Percentiles rank a stretch among this genome's conserved stretches.
phyloP scores from a whole-genome alignment of 2,329 filamentous ascomycete genomes.

The Ceratocystiopsis sp. region DNA sequence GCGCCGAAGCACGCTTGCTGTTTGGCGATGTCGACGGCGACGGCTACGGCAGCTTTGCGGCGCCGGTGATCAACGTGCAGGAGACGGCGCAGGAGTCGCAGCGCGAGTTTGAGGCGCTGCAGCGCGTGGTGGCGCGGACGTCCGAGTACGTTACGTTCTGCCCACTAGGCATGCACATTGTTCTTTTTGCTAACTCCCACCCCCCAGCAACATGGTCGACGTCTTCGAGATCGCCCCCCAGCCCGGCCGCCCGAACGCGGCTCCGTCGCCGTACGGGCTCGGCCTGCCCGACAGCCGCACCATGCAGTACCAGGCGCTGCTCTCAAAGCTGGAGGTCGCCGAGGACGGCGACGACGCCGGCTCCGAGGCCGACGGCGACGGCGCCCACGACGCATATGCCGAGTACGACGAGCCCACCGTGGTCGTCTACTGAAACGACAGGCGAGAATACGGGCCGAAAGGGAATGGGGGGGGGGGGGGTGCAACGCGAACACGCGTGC shows the following conservation, averaged over 20 bases:
- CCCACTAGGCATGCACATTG: too few species aligned
- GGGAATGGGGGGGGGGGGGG: too few species aligned
- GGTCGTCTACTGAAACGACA: too few species aligned
- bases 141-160: slow-evolving; percentile 41
- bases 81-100: slow-evolving; percentile 45
- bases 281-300: slow-evolving; percentile 38
- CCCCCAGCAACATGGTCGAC: slow-evolving; percentile 45
- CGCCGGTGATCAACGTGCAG: slow-evolving; percentile 34
- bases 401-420: too few species aligned
- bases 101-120: slow-evolving; percentile 46
- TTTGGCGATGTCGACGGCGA: slow-evolving; percentile 42
- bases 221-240: slow-evolving; percentile 48
- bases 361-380: too few species aligned
- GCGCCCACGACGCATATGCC: too few species aligned
- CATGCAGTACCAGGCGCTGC: slow-evolving; percentile 42
- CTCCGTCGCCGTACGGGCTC: slow-evolving; percentile 25
- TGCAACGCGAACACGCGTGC: too few species aligned
- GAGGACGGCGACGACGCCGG: slow-evolving; percentile 17
- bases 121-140: slow-evolving; percentile 45
- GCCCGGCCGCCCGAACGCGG: slow-evolving; percentile 21
- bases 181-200: not conserved
- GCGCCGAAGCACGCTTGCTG: slow-evolving; percentile 39
- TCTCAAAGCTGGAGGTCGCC: slow-evolving; percentile 37
- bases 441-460: too few species aligned
- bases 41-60: slow-evolving; percentile 46